Evolutionary conservation across 2,329 filamentous ascomycete species (phyloP).

Genomic region (Cercospora sp.): DNA sequence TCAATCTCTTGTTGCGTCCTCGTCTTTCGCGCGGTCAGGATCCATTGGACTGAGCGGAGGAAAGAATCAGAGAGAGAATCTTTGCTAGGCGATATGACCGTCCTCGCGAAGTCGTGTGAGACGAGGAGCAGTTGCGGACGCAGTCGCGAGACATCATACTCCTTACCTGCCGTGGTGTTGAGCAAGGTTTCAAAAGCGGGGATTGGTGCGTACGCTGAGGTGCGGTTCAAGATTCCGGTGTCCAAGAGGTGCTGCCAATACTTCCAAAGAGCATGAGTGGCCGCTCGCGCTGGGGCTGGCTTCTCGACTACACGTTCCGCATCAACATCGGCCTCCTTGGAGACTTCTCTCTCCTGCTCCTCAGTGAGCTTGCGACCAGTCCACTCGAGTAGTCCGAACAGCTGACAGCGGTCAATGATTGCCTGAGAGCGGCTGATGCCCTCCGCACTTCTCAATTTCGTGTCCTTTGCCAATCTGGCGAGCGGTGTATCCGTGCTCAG

Average conservation of each 20-base stretch:
- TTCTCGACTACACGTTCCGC: constrained; percentile 56
- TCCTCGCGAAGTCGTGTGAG: constrained; percentile 17
- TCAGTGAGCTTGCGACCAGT: constrained; percentile 52
- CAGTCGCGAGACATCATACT: constrained; percentile 13
- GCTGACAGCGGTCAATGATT: constrained; percentile 23
- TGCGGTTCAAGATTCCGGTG: constrained; percentile 21
- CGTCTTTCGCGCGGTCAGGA: constrained; percentile 34
- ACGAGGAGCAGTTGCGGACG: neutral
- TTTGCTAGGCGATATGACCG: neutral
- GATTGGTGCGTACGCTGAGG: constrained; percentile 21
- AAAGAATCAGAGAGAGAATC: constrained; percentile 46
- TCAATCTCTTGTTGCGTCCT: constrained; percentile 45
- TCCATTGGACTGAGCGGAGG: constrained; percentile 57
- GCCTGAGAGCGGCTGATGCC: constrained; percentile 35
- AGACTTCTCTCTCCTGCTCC: constrained; percentile 67
- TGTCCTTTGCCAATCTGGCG: constrained; percentile 53
- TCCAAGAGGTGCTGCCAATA: neutral
- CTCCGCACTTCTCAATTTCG: constrained; percentile 22
- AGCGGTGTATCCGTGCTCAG: constrained; percentile 16
- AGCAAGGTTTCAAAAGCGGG: constrained; percentile 17
- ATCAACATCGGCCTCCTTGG: constrained; percentile 55
- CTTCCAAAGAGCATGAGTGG: constrained; percentile 34
- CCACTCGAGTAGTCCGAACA: constrained; percentile 28
- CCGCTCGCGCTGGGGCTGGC: constrained; percentile 45
- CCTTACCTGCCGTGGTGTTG: constrained; percentile 13